Evolutionary conservation across 345 rosid species (phyloP), one percentile per base, ranked within the genome.

Genomic region (Lepidium didymum): DNA sequence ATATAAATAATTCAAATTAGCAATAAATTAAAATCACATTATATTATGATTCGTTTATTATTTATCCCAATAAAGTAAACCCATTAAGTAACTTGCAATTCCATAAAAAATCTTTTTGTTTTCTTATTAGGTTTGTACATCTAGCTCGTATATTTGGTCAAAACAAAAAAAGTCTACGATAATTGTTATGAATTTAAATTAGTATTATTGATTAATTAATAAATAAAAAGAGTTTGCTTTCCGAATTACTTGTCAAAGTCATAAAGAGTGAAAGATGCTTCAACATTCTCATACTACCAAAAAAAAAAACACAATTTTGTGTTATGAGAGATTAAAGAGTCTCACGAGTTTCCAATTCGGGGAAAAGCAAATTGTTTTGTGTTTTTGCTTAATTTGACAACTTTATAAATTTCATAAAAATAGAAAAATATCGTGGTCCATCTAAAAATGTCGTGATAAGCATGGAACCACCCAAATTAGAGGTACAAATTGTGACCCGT

Each of bases 381-480:
- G 74, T 47, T 62, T 75, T 62, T 68, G 59, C 69, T 46, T 62
- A 45, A 53, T 75, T 68, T 75, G 69, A 67, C 74, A 68, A 74
- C 50, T 68, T 54, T 75, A 62, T 61, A 68, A 46, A 68, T 75
- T 75, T 45, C 78, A 68, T 62, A 37, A 38, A 75, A 53, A 10
- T 62, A 68, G 74, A 55, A 68, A 27, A 75, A 19, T 53, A 0
- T 55, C 19, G 65, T 62, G 78, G 78, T 68, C 78, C 78, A 75
- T 68, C 43, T 45, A 45, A 75, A 68, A 61, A 46, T 46, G 78
- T 50, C 78, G 74, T 75, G 51, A 45, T 68, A 56, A 61, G 74
- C 64, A 68, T 68, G 69, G 69, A 75, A 75, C 78, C 74, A 68
- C 68, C 74, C 69, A 68, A 62, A 68, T 46, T 54, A 68, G 64